Base-by-base conservation (phyloP, 2,329 filamentous ascomycete genomes). In the Graphilbum ipis-grandicollis region DNA sequence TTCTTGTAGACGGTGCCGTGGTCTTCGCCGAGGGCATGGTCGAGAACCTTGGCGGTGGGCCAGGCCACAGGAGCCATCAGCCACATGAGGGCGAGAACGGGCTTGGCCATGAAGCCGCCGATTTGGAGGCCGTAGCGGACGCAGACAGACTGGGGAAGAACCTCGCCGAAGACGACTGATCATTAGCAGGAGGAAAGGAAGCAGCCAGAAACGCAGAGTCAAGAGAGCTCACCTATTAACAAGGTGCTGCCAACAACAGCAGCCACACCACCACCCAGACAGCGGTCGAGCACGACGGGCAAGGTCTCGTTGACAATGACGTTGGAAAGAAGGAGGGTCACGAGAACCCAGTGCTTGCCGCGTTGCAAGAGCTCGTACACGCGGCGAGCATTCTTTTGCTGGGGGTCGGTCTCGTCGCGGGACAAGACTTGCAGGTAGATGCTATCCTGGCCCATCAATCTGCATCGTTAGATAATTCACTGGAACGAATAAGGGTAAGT, bases 1-100 rank as follows among this genome's bases (percentile, higher is more conserved):
- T 96, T 98, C 61, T 96, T 96, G 71, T 98, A 98, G 31, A 88
- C 76, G 1, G 86, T 94, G 37, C 88, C 88, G 53, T 96, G 88
- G 50, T 96, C 88, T 57, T 93, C 81, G 42, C 90, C 90, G 4
- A 98, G 73, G 9, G 94, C 69, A 60, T 74, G 84, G 58, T 98
- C 90, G 49, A 98, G 79, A 17, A 98, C 71, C 58, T 96, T 93
- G 18, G 90, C 90, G 7, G 84, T 92, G 3, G 90, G 90, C 79
- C 84, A 98, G 33, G 88, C 85, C 34, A 96, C 65, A 2, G 86
- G 85, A 9, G 81, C 75, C 63, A 92, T 77, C 42, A 94, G 55
- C 60, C 86, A 96, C 90, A 98, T 98, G 47, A 98, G 70, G 19
- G 65, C 57, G 18, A 93, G 68, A 34, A 98, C 90, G 36, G 82